Conservation (phyloP, 1,284 basidiomycete species). For the Termitomyces sp. region DNA sequence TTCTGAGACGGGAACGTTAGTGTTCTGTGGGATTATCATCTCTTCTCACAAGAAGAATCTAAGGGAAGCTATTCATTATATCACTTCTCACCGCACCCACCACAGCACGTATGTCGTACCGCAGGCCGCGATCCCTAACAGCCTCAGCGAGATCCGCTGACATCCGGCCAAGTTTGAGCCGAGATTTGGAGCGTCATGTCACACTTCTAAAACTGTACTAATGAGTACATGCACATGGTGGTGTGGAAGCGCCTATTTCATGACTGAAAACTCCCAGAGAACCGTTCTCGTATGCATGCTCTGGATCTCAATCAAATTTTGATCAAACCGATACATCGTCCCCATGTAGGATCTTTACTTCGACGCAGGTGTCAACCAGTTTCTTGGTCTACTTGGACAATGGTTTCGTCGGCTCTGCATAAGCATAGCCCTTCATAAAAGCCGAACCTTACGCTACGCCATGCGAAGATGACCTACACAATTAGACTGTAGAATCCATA, state of each 20-base stretch:
- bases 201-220: background rate
- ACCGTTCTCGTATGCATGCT: too few relatives aligned
- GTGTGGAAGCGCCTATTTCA: too few relatives aligned
- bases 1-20: background rate
- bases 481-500: too few relatives aligned
- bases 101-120: background rate
- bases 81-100: background rate
- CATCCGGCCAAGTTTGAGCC: background rate
- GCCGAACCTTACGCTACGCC: too few relatives aligned
- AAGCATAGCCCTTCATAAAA: background rate
- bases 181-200: background rate
- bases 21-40: slow-evolving; percentile 5
- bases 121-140: background rate
- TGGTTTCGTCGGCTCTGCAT: background rate
- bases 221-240: background rate
- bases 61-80: background rate
- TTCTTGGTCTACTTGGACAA: background rate
- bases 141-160: too few relatives aligned
- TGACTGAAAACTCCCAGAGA: too few relatives aligned
- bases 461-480: too few relatives aligned
- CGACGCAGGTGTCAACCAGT: too few relatives aligned
- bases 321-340: too few relatives aligned
- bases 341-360: background rate
- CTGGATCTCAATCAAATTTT: too few relatives aligned
- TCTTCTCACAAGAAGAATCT: background rate